Evolutionary conservation across 148 eudicot species (phyloP).

Genomic region (Agrostemma githago): DNA sequence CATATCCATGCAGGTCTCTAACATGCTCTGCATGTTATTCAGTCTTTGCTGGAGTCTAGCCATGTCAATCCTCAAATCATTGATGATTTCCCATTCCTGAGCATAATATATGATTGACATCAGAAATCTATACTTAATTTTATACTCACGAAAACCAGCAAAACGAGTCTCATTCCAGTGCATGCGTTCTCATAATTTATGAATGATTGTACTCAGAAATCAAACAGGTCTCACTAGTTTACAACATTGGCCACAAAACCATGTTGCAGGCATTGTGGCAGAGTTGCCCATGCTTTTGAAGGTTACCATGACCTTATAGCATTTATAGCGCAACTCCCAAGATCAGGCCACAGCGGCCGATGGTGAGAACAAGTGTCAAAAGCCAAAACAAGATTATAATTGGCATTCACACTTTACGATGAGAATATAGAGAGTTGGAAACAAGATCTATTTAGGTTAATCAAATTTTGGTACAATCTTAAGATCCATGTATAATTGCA

Average conservation of each 20-base stretch:
- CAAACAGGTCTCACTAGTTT: neutral
- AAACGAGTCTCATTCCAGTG: neutral
- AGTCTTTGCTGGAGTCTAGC: constrained; percentile 75
- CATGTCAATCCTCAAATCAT: constrained; percentile 81
- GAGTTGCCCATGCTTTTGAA: neutral
- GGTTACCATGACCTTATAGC: neutral
- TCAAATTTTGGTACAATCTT: neutral
- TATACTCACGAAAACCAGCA: neutral
- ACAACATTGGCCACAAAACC: neutral
- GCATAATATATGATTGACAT: constrained; percentile 12
- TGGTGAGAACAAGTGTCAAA: neutral
- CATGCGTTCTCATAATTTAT: neutral
- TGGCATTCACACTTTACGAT: too few species aligned
- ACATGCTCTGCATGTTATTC: constrained; percentile 84
- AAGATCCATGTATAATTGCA: constrained; percentile 1
- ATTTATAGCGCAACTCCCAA: neutral
- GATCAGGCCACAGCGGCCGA: neutral
- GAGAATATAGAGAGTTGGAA: neutral
- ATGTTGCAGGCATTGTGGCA: too few species aligned
- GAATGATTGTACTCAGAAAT: neutral
- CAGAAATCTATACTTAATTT: neutral
- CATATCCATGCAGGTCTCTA: constrained; percentile 94
- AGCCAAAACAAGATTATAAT: neutral
- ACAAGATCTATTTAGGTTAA: neutral
- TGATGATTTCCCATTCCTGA: constrained; percentile 81